Percentiles rank a stretch among this genome's conserved stretches.
Conservation (phyloP, 2,329 filamentous ascomycete genomes). For the Ophiostoma pallidulum region DNA sequence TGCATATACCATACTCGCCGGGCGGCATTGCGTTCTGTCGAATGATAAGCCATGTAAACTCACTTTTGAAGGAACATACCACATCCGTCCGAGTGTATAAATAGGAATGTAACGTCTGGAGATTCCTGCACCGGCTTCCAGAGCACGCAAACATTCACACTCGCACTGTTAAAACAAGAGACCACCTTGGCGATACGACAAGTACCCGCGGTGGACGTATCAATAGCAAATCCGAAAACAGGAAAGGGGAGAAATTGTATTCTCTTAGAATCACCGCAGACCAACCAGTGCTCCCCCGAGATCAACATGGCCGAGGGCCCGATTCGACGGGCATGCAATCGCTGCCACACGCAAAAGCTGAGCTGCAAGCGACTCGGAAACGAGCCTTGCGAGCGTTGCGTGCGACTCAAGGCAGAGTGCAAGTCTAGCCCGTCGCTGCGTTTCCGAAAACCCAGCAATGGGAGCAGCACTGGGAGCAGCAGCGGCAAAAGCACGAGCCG, state of each 20-base stretch:
- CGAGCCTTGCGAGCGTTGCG: constrained; percentile 34
- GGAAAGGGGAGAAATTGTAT: no score
- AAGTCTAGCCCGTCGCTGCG: constrained; percentile 34
- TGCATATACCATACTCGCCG: no score
- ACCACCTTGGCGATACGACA: not conserved
- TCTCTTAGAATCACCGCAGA: not conserved
- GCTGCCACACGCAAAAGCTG: constrained; percentile 38
- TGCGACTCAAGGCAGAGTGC: constrained; percentile 32
- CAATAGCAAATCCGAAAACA: no score
- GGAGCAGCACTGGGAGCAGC: constrained; percentile 13
- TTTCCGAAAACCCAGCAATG: constrained; percentile 14
- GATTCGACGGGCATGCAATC: constrained; percentile 36
- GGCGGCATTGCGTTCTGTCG: no score
- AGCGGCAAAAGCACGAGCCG: not conserved
- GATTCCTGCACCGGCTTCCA: no score
- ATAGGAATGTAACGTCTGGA: constrained; percentile 11
- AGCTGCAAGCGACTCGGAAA: constrained; percentile 34
- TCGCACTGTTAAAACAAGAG: no score
- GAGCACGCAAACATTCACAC: no score
- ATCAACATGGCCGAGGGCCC: constrained; percentile 13
- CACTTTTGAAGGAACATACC: not conserved
- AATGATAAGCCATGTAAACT: no score
- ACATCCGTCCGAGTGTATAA: not conserved
- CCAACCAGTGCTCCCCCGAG: not conserved
- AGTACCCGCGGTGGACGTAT: not conserved